These are phyloP conservation scores for Populus tremula DNA, from an alignment of 345 rosid genomes.

Conservation along the genomic window DNA sequence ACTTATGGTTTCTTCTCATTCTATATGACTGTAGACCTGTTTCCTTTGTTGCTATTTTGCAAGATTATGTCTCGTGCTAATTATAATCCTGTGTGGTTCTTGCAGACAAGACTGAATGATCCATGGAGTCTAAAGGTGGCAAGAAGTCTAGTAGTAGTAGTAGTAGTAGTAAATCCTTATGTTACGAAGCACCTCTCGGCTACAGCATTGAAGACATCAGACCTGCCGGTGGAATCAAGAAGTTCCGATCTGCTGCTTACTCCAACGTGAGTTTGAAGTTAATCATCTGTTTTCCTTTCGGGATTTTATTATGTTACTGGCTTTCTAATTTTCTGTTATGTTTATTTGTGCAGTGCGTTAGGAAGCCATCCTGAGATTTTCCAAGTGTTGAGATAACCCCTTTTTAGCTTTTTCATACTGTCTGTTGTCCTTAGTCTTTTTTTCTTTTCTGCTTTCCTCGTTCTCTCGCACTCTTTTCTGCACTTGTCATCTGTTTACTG, in stretches of 20 bases:
- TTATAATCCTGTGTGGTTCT: neutral
- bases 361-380: conserved; percentile 25
- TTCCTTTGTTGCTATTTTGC: neutral
- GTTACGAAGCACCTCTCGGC: conserved; percentile 35
- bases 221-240: conserved; percentile 35
- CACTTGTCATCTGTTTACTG: conserved; percentile 19
- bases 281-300: neutral
- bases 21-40: neutral
- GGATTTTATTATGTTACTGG: neutral
- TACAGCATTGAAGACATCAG: conserved; percentile 37
- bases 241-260: conserved; percentile 37
- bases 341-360: conserved; percentile 22
- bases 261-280: conserved; percentile 27
- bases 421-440: neutral
- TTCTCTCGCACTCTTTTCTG: conserved; percentile 37
- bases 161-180: conserved; percentile 28
- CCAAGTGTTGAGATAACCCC: conserved; percentile 17
- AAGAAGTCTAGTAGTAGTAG: conserved; percentile 29
- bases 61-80: neutral
- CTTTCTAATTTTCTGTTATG: neutral
- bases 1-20: too few relatives aligned
- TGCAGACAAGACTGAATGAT: conserved; percentile 25
- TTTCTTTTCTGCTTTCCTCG: conserved; percentile 34
- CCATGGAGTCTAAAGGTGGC: conserved; percentile 39
- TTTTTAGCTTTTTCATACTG: conserved; percentile 9